A percentile compares a stretch with the other conserved stretches of the same genome.
phyloP scores from a whole-genome alignment of 2,329 filamentous ascomycete genomes.

The Cladosporium sp. region DNA sequence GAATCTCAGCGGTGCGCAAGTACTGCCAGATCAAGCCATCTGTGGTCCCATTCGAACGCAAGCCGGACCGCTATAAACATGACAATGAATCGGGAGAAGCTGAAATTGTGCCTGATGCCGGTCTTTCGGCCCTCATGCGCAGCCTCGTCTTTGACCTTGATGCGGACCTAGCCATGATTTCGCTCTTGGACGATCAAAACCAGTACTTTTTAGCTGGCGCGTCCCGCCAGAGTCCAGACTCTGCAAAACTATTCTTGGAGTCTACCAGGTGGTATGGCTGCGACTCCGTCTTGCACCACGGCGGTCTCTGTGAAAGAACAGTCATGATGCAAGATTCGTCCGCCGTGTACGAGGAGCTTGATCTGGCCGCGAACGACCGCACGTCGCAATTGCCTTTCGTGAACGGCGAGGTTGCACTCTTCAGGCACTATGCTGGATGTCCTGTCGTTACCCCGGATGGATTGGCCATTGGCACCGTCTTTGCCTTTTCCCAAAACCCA shows the following conservation, averaged over 20 bases:
- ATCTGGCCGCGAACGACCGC: background rate
- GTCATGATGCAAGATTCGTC: background rate
- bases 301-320: slow-evolving; percentile 11
- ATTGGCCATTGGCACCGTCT: background rate
- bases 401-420: background rate
- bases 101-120: background rate
- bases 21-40: slow-evolving; percentile 5
- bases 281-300: slow-evolving; percentile 3
- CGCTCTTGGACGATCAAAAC: background rate
- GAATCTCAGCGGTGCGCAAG: slow-evolving; percentile 6
- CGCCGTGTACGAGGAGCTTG: slow-evolving; percentile 9
- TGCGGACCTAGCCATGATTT: background rate
- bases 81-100: no score
- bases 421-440: background rate
- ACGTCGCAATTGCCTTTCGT: background rate
- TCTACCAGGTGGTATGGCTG: slow-evolving; percentile 5
- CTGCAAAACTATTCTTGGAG: background rate
- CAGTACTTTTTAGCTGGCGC: background rate
- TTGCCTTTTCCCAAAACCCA: background rate
- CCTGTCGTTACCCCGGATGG: background rate
- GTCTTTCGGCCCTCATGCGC: background rate
- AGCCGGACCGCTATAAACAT: background rate
- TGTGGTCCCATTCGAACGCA: background rate
- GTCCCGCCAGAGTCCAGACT: background rate
- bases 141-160: background rate